Percentiles rank a stretch among this genome's conserved stretches.
Conservation (phyloP, 768 basidiomycete species). For the Panellus pusillus region DNA sequence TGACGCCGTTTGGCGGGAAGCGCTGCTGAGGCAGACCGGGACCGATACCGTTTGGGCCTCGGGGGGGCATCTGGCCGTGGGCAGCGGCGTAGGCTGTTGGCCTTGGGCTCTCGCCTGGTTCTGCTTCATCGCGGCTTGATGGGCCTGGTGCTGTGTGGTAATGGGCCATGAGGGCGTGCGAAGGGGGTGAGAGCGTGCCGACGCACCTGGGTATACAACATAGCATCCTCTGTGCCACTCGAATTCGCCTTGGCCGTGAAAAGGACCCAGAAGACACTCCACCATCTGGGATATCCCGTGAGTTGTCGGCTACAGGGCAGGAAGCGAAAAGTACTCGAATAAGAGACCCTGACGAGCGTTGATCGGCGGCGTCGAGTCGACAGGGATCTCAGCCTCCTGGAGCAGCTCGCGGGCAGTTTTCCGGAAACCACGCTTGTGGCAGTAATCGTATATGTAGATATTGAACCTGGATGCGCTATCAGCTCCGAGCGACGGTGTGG, state of each 20-base stretch:
- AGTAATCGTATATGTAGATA: constrained; percentile 88
- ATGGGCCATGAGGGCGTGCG: constrained; percentile 6
- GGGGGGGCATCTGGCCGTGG: constrained; percentile 25
- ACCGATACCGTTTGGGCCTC: constrained; percentile 23
- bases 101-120: constrained; percentile 24
- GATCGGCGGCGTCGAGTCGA: constrained; percentile 71
- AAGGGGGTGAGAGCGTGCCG: constrained; percentile 1
- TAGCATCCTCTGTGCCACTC: constrained; percentile 64
- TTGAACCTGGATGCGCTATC: constrained; percentile 62
- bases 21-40: constrained; percentile 9
- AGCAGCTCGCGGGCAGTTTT: constrained; percentile 72
- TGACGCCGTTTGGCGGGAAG: constrained; percentile 27
- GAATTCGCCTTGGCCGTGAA: constrained; percentile 79
- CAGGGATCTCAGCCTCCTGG: constrained; percentile 63
- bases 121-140: constrained; percentile 24
- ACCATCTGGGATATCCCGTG: constrained; percentile 57
- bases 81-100: constrained; percentile 18
- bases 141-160: constrained; percentile 36
- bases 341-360: constrained; percentile 81
- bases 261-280: constrained; percentile 87
- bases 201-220: constrained; percentile 70
- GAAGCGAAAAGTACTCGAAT: constrained; percentile 62
- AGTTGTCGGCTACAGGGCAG: constrained; percentile 7
- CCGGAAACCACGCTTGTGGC: constrained; percentile 72
- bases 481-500: not conserved